Conservation (phyloP, 2,329 filamentous ascomycete genomes). For the Parastagonospora avenae region DNA sequence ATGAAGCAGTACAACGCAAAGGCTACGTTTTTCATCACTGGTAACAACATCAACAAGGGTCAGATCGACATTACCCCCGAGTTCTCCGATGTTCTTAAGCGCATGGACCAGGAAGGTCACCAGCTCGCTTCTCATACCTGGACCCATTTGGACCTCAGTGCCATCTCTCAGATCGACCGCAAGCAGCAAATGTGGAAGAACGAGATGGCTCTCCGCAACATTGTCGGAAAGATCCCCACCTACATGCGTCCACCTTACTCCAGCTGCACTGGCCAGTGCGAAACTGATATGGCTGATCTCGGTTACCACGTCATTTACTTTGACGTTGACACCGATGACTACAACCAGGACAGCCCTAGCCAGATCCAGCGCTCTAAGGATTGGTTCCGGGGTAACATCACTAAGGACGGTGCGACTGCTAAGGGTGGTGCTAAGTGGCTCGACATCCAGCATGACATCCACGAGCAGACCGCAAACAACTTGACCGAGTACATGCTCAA, state of each 20-base stretch:
- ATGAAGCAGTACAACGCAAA: conserved; percentile 64
- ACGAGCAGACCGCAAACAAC: conserved; percentile 52
- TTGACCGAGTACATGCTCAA: conserved; percentile 54
- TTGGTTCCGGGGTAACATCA: conserved; percentile 57
- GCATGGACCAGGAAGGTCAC: conserved; percentile 61
- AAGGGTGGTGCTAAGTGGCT: conserved; percentile 48
- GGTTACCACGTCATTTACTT: conserved; percentile 67
- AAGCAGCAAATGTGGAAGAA: conserved; percentile 58
- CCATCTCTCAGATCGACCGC: conserved; percentile 51
- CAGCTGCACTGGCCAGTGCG: conserved; percentile 52
- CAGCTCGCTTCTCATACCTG: conserved; percentile 66
- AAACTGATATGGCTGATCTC: conserved; percentile 49
- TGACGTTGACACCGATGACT: conserved; percentile 67
- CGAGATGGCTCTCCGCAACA: conserved; percentile 61
- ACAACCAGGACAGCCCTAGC: conserved; percentile 58
- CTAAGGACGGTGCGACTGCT: conserved; percentile 28
- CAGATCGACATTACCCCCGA: conserved; percentile 58
- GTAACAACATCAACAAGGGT: conserved; percentile 62
- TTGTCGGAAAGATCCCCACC: conserved; percentile 61
- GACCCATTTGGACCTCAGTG: conserved; percentile 57
- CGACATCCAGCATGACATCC: conserved; percentile 59
- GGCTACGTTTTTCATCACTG: conserved; percentile 71
- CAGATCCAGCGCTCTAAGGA: conserved; percentile 60
- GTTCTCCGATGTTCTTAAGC: conserved; percentile 59
- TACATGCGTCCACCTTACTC: conserved; percentile 59